Evolutionary conservation across 2,329 filamentous ascomycete species (phyloP), one percentile per base, ranked within the genome.

Genomic region (Rasamsonia emersonii): DNA sequence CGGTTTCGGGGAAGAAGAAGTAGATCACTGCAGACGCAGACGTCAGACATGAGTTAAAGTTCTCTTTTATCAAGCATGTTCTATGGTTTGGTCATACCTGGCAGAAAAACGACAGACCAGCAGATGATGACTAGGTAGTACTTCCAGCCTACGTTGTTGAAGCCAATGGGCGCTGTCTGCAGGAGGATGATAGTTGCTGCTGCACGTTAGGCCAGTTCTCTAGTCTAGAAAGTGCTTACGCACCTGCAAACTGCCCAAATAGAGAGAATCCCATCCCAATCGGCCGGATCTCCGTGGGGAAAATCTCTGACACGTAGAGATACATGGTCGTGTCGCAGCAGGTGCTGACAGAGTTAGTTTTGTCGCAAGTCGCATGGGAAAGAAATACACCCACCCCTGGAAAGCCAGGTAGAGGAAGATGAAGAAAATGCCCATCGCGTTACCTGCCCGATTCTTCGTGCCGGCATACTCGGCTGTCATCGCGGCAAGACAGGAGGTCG

Each of bases 191-290:
- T 52, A 0, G 65, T 69, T 0, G 65, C 56, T 55, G 23, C 8
- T 18, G 3, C 13, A 13, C 1, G 19, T 45, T 20, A 41, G 40
- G 15, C 28, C 7, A 18, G 8, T 11, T 18, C 6, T 1, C 1
- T 5, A 2, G 16, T 11, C 13, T 17, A 4, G 3, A 18, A 9
- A 4, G 9, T 1, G 3, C 9, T 3, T 18, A 42, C 49, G 39
- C 33, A 54, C 54, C 46, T 2, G 64, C 59, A 38, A 68, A 68
- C 37, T 68, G 65, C 3, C 67, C 67, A 32, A 71, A 70, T 1
- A 71, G 39, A 0, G 63, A 67, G 46, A 70, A 67, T 0, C 64
- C 67, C 55, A 70, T 69, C 6, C 67, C 68, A 18, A 69, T 71
- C 0, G 67, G 59, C 2, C 68, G 58, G 17, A 71, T 67, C 32